These are phyloP conservation scores for Prunus dulcis DNA, from an alignment of 306 rosid species.

Conservation along the genomic window DNA sequence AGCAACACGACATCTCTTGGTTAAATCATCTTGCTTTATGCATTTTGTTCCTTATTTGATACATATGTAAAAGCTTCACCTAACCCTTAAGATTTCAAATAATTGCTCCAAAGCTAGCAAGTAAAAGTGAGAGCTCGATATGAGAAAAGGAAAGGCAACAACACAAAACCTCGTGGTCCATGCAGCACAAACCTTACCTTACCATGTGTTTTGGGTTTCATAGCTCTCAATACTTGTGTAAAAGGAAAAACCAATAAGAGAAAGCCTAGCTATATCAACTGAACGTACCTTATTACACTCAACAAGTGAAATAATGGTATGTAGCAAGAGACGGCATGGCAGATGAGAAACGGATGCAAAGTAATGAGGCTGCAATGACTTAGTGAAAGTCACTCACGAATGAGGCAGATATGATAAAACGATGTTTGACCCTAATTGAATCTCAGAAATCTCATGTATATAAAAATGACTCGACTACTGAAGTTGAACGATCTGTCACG, in stretches of 20 bases:
- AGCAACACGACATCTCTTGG: background rate
- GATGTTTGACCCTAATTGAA: background rate
- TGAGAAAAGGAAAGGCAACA: background rate
- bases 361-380: background rate
- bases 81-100: background rate
- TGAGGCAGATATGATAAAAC: too few relatives aligned
- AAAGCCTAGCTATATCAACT: background rate
- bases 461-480: background rate
- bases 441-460: background rate
- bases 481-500: background rate
- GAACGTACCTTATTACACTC: background rate
- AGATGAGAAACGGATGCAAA: constrained; percentile 1
- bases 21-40: background rate
- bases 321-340: background rate
- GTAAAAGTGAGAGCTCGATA: background rate
- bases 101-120: constrained; percentile 1
- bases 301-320: background rate
- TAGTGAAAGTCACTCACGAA: too few relatives aligned
- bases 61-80: background rate
- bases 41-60: background rate
- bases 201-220: background rate
- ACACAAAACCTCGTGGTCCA: constrained; percentile 21
- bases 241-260: background rate
- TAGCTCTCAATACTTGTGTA: background rate
- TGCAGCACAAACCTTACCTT: background rate